Percentiles rank a stretch among this genome's conserved stretches.
These are phyloP conservation scores for Bipolaris zeicola DNA, from an alignment of 2,329 filamentous ascomycete species.

Conservation along the genomic window DNA sequence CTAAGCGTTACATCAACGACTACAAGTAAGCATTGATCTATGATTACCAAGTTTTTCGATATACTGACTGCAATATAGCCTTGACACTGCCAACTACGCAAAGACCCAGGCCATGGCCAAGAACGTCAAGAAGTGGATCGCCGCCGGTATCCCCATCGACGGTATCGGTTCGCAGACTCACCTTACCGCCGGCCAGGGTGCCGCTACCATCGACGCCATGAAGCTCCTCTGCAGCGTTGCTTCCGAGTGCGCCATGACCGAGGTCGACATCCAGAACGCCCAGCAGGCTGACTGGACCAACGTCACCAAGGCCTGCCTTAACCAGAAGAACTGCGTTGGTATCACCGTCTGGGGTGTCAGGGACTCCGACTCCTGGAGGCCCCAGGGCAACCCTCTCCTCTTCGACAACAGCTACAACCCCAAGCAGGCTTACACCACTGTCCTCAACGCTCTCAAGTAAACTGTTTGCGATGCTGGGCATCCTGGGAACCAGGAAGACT, in stretches of 20 bases:
- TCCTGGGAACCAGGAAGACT: not conserved
- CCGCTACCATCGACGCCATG: slow-evolving; percentile 55
- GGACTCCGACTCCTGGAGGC: slow-evolving; percentile 56
- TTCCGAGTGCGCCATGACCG: slow-evolving; percentile 68
- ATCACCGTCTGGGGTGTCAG: slow-evolving; percentile 67
- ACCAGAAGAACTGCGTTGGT: slow-evolving; percentile 66
- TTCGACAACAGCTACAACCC: slow-evolving; percentile 53
- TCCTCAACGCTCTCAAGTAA: slow-evolving; percentile 36
- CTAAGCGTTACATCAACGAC: slow-evolving; percentile 79
- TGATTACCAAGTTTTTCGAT: no score
- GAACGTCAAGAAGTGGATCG: slow-evolving; percentile 69
- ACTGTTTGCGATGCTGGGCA: not conserved
- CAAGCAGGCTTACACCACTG: slow-evolving; percentile 50
- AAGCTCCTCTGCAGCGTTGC: slow-evolving; percentile 60
- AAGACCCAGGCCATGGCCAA: slow-evolving; percentile 65
- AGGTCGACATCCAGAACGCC: slow-evolving; percentile 70
- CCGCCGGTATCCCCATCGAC: slow-evolving; percentile 67
- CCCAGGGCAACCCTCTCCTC: slow-evolving; percentile 50
- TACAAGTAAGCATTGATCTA: slow-evolving; percentile 45
- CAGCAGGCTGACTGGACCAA: slow-evolving; percentile 63
- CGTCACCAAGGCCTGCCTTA: slow-evolving; percentile 63
- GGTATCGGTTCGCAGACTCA: slow-evolving; percentile 60
- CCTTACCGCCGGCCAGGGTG: slow-evolving; percentile 56
- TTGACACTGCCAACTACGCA: slow-evolving; percentile 63
- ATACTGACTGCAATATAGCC: slow-evolving; percentile 27